Percentiles rank a stretch among this genome's conserved stretches.
Evolutionary conservation across 2,329 filamentous ascomycete species (phyloP).

Genomic region (Curvularia spicifera): DNA sequence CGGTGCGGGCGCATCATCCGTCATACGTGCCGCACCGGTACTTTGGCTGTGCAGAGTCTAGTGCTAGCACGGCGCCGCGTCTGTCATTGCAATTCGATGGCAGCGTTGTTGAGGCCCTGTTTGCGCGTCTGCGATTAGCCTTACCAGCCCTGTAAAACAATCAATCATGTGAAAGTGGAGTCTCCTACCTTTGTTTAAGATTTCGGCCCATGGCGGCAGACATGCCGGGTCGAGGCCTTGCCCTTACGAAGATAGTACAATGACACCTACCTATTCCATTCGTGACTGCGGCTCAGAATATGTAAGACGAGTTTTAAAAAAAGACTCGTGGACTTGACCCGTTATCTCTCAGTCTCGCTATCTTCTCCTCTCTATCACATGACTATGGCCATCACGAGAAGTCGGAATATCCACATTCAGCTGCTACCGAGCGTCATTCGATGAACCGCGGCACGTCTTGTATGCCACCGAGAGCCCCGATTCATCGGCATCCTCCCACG

Average conservation of each 20-base stretch:
- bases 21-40: constrained; percentile 20
- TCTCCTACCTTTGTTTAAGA: background rate
- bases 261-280: constrained; percentile 1
- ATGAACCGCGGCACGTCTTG: constrained; percentile 18
- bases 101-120: constrained; percentile 12
- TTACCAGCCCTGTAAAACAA: constrained; percentile 1
- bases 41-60: constrained; percentile 9
- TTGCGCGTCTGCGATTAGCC: constrained; percentile 11
- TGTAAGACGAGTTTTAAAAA: background rate
- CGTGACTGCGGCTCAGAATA: background rate
- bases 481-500: constrained; percentile 14
- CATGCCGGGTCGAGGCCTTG: background rate
- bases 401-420: constrained; percentile 10
- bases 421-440: constrained; percentile 14
- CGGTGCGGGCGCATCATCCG: constrained; percentile 11
- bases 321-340: background rate
- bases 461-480: constrained; percentile 11
- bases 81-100: constrained; percentile 14
- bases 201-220: background rate
- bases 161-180: constrained; percentile 28
- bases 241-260: background rate
- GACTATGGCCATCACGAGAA: constrained; percentile 9
- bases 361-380: background rate
- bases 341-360: background rate
- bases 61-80: constrained; percentile 13